phyloP scores from a whole-genome alignment of 2,329 filamentous ascomycete species.

The Colletotrichum sp. region DNA sequence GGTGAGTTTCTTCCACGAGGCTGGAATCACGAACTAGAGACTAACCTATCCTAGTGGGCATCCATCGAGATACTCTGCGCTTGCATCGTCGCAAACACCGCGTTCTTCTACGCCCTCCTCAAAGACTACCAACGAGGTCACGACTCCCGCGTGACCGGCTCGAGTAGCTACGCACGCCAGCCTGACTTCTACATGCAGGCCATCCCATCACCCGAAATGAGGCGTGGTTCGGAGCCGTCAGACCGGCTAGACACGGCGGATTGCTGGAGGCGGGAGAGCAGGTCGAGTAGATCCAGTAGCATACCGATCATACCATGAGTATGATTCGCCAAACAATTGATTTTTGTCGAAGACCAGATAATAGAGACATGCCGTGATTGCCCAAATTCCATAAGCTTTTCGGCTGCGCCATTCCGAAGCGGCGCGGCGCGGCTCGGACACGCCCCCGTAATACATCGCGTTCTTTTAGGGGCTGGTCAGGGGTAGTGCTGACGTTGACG shows the following conservation, averaged over 20 bases:
- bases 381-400: not conserved
- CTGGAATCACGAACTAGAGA: not conserved
- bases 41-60: slow-evolving; percentile 29
- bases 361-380: not conserved
- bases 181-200: slow-evolving; percentile 16
- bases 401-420: not conserved
- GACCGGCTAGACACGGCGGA: not conserved
- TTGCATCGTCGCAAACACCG: slow-evolving; percentile 34
- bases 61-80: slow-evolving; percentile 37
- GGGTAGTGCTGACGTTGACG: not conserved
- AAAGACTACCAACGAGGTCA: slow-evolving; percentile 31
- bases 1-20: slow-evolving; percentile 14
- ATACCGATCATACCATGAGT: slow-evolving; percentile 5
- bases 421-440: not conserved
- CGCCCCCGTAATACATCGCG: not conserved
- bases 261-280: not conserved
- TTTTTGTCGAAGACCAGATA: not conserved
- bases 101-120: slow-evolving; percentile 32
- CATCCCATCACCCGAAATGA: slow-evolving; percentile 5
- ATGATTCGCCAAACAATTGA: not conserved
- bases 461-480: not conserved
- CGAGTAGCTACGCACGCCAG: slow-evolving; percentile 5
- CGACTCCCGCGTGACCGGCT: slow-evolving; percentile 11
- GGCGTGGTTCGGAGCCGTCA: not conserved
- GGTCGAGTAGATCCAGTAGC: slow-evolving; percentile 5